Evolutionary conservation across 2,329 filamentous ascomycete genomes (phyloP).

Genomic region (Nothophaeocryptopus gaeumannii): DNA sequence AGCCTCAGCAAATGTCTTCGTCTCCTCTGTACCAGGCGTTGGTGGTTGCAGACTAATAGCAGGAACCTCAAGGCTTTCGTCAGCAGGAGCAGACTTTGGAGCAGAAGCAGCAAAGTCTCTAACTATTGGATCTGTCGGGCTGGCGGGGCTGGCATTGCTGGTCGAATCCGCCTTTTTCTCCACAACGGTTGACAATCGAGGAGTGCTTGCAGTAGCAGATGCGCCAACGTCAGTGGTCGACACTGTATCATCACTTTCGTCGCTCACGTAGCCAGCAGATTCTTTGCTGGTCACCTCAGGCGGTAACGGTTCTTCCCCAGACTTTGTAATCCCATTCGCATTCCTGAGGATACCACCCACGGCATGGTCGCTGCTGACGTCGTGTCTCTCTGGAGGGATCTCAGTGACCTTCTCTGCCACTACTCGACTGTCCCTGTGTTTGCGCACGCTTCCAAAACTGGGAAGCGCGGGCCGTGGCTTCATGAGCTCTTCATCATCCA

Average conservation of each 20-base stretch:
- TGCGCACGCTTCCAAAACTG: constrained; percentile 66
- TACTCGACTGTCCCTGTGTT: constrained; percentile 39
- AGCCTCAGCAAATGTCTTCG: constrained; percentile 19
- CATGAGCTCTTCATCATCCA: constrained; percentile 65
- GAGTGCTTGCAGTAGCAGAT: constrained; percentile 11
- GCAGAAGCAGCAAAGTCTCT: constrained; percentile 25
- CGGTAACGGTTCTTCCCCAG: constrained; percentile 62
- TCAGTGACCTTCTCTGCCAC: constrained; percentile 54
- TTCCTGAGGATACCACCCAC: constrained; percentile 56
- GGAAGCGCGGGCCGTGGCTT: constrained; percentile 71
- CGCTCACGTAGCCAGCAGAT: constrained; percentile 61
- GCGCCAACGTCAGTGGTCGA: constrained; percentile 4
- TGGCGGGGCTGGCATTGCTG: constrained; percentile 7
- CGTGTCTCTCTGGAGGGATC: constrained; percentile 42
- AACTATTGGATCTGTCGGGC: constrained; percentile 16
- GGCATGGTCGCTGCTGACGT: constrained; percentile 59
- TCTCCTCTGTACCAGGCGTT: constrained; percentile 34
- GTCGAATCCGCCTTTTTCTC: constrained; percentile 8
- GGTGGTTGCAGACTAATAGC: constrained; percentile 36
- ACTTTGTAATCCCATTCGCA: constrained; percentile 43
- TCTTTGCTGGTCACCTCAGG: constrained; percentile 70
- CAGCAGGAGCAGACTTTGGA: not conserved
- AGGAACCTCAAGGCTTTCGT: constrained; percentile 25
- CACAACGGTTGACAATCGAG: constrained; percentile 7
- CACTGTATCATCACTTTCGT: constrained; percentile 40